Percentiles rank a stretch among this genome's conserved stretches.
Evolutionary conservation across 495 filamentous ascomycete species (phyloP).

Genomic region (Penicillium diatomitis): DNA sequence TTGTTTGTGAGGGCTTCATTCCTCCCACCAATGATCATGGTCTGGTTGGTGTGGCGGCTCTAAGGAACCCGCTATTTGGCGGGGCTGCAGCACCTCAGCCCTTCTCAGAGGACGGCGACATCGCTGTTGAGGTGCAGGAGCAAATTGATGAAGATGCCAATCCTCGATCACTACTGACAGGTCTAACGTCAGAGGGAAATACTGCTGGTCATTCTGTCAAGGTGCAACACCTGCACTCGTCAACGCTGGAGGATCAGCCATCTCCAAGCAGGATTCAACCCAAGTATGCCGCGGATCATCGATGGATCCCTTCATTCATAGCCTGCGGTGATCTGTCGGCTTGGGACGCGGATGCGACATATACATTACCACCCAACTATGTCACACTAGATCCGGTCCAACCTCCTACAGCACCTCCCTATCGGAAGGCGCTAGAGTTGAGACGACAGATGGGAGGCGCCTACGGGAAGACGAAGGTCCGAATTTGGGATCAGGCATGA

Average conservation of each 20-base stretch:
- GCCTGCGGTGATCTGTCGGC: slow-evolving; percentile 93
- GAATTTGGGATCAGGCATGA: slow-evolving; percentile 13
- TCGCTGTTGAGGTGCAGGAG: slow-evolving; percentile 49
- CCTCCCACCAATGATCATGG: slow-evolving; percentile 33
- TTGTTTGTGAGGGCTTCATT: slow-evolving; percentile 85
- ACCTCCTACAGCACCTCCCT: slow-evolving; percentile 90
- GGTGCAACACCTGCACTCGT: slow-evolving; percentile 21
- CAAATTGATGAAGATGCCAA: slow-evolving; percentile 33
- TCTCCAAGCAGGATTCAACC: slow-evolving; percentile 17
- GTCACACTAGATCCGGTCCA: slow-evolving; percentile 88
- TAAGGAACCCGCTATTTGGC: slow-evolving; percentile 39
- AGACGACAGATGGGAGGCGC: slow-evolving; percentile 66
- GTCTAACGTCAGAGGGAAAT: background rate
- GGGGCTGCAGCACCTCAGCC: slow-evolving; percentile 25
- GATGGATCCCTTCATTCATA: slow-evolving; percentile 90
- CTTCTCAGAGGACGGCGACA: slow-evolving; percentile 49
- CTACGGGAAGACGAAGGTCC: slow-evolving; percentile 67
- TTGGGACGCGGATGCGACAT: slow-evolving; percentile 91
- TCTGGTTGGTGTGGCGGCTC: slow-evolving; percentile 26
- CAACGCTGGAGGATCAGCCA: slow-evolving; percentile 14
- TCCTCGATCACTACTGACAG: slow-evolving; percentile 10
- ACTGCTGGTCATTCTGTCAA: slow-evolving; percentile 11
- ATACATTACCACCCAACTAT: slow-evolving; percentile 68
- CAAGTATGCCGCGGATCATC: slow-evolving; percentile 32
- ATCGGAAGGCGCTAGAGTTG: slow-evolving; percentile 82